Percentiles rank a stretch among this genome's conserved stretches.
Evolutionary conservation across 768 basidiomycete species (phyloP).

Genomic region (Lanmaoa pseudosensibilis): DNA sequence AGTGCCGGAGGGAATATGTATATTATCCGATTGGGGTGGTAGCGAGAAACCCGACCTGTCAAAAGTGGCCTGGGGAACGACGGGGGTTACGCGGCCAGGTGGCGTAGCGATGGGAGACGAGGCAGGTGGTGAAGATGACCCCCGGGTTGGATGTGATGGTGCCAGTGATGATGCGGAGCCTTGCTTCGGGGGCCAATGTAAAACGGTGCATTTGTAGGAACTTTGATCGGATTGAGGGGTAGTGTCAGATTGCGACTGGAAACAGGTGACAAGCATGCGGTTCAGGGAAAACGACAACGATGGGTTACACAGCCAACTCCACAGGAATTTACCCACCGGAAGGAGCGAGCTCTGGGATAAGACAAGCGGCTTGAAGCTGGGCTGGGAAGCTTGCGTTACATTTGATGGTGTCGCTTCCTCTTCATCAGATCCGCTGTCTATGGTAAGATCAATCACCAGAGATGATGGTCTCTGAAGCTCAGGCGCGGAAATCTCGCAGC

Average conservation of each 20-base stretch:
- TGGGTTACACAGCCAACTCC: background rate
- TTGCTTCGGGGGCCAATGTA: constrained; percentile 1
- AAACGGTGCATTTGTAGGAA: background rate
- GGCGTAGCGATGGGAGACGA: background rate
- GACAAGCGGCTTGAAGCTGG: background rate
- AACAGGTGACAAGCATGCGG: background rate
- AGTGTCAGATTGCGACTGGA: constrained; percentile 8
- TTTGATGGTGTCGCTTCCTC: background rate
- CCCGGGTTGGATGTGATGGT: background rate
- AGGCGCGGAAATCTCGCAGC: constrained; percentile 5
- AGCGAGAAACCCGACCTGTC: constrained; percentile 3
- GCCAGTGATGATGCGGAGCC: background rate
- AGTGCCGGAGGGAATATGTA: constrained; percentile 11
- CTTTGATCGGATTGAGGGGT: background rate
- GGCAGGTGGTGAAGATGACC: background rate
- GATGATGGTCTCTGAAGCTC: background rate
- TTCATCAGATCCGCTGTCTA: constrained; percentile 4
- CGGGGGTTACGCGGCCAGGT: background rate
- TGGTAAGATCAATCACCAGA: constrained; percentile 24
- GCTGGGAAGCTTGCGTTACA: background rate
- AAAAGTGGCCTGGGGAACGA: background rate
- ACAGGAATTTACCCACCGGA: constrained; percentile 15
- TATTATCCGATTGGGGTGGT: constrained; percentile 1
- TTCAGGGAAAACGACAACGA: constrained; percentile 1
- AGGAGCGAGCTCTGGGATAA: background rate